Conservation (phyloP, 371 early-diverging fungal species). For the Phascolomyces articulosus region DNA sequence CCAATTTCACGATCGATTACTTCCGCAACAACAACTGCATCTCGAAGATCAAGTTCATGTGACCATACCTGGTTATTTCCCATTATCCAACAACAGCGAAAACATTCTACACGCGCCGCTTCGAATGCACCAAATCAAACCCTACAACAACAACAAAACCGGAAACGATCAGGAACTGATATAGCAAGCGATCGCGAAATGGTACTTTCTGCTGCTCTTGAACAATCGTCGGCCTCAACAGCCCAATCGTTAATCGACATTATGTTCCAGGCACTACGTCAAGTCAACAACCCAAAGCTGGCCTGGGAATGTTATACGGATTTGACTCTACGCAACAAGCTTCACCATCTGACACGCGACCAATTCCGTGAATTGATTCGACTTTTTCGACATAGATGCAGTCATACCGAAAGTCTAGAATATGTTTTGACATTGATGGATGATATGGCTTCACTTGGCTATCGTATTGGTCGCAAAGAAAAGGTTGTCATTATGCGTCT, state of each 20-base stretch:
- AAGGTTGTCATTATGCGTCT: slow-evolving; percentile 40
- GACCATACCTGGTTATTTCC: background rate
- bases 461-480: slow-evolving; percentile 34
- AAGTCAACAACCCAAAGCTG: slow-evolving; percentile 22
- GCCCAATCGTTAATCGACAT: slow-evolving; percentile 37
- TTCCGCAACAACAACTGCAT: background rate
- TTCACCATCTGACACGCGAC: slow-evolving; percentile 36
- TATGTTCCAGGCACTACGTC: slow-evolving; percentile 25
- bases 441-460: slow-evolving; percentile 43
- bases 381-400: slow-evolving; percentile 18
- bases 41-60: background rate
- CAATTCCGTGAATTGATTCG: slow-evolving; percentile 36
- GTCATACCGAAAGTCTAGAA: slow-evolving; percentile 20
- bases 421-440: slow-evolving; percentile 39
- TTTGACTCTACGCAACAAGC: slow-evolving; percentile 28
- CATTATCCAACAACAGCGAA: background rate
- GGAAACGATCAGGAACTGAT: background rate
- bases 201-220: slow-evolving; percentile 33
- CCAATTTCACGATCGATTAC: background rate
- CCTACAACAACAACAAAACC: background rate
- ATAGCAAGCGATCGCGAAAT: background rate
- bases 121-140: background rate
- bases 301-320: slow-evolving; percentile 55
- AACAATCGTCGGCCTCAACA: slow-evolving; percentile 41
- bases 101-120: background rate